A percentile compares a stretch with the other conserved stretches of the same genome.
Evolutionary conservation across 148 eudicot species (phyloP).

Genomic region (Dianthus caryophyllus): DNA sequence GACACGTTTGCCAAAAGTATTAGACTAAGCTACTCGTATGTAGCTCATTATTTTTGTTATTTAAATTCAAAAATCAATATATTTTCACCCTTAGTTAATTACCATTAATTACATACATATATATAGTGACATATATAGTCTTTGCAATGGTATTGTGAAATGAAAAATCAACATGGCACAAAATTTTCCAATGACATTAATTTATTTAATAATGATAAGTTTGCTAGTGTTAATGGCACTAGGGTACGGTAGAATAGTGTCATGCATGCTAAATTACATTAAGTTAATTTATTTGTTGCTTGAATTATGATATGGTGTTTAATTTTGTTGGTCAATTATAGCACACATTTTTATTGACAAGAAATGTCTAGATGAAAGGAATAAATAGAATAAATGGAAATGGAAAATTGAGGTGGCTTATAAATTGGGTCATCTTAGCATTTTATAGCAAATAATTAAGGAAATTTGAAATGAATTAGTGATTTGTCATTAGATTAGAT

Average conservation of each 20-base stretch:
- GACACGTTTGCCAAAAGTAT: too few species aligned
- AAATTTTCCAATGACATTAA: slow-evolving; percentile 10
- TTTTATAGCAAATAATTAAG: slow-evolving; percentile 14
- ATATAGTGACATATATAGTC: too few species aligned
- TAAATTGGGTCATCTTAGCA: slow-evolving; percentile 21
- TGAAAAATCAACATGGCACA: too few species aligned
- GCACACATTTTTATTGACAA: slow-evolving; percentile 28
- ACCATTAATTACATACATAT: too few species aligned
- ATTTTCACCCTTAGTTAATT: neutral
- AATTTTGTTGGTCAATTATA: slow-evolving; percentile 30
- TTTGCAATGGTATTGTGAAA: too few species aligned
- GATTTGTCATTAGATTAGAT: slow-evolving; percentile 25
- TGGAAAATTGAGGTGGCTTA: slow-evolving; percentile 27
- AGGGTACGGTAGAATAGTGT: slow-evolving; percentile 2
- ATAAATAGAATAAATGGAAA: slow-evolving; percentile 16
- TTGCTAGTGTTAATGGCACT: neutral
- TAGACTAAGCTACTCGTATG: too few species aligned
- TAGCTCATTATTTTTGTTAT: too few species aligned
- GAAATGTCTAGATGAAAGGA: slow-evolving; percentile 29
- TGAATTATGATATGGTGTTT: neutral
- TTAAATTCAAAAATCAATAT: too few species aligned
- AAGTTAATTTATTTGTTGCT: neutral
- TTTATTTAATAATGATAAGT: neutral
- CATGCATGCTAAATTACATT: neutral
- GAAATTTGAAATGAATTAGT: slow-evolving; percentile 8